These are phyloP conservation scores for Fusarium tricinctum DNA, from an alignment of 2,329 filamentous ascomycete genomes.

Conservation along the genomic window DNA sequence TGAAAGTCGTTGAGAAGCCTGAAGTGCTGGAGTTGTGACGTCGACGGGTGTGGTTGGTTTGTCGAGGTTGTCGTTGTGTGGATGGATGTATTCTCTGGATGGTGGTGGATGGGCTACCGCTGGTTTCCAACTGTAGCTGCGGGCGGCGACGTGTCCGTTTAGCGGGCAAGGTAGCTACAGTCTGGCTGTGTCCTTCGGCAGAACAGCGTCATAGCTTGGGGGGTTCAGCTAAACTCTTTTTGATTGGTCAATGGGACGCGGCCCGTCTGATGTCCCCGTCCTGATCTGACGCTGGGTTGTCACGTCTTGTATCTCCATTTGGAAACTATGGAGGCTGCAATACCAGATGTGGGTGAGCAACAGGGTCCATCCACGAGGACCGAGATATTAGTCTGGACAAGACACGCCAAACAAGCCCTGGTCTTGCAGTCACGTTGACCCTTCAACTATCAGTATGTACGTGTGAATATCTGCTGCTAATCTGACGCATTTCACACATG, in stretches of 20 bases:
- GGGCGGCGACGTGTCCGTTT: slow-evolving; percentile 47
- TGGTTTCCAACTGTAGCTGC: slow-evolving; percentile 11
- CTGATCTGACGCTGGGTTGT: slow-evolving; percentile 42
- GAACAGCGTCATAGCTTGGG: slow-evolving; percentile 34
- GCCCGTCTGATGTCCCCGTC: slow-evolving; percentile 25
- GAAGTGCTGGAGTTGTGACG: slow-evolving; percentile 41
- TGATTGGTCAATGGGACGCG: slow-evolving; percentile 40
- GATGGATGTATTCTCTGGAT: slow-evolving; percentile 2
- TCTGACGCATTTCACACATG: slow-evolving; percentile 16
- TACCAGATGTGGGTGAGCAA: slow-evolving; percentile 34
- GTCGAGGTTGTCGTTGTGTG: slow-evolving; percentile 38
- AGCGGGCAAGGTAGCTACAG: slow-evolving; percentile 23
- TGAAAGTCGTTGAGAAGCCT: slow-evolving; percentile 31
- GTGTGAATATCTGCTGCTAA: slow-evolving; percentile 4
- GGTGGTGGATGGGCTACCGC: slow-evolving; percentile 14
- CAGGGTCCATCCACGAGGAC: slow-evolving; percentile 34
- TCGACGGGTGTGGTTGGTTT: slow-evolving; percentile 42
- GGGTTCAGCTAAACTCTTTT: slow-evolving; percentile 18
- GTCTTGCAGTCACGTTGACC: slow-evolving; percentile 33
- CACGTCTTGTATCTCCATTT: slow-evolving; percentile 37
- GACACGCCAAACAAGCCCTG: slow-evolving; percentile 22
- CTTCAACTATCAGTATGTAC: slow-evolving; percentile 13
- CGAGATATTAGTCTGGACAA: slow-evolving; percentile 2
- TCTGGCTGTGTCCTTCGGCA: slow-evolving; percentile 13
- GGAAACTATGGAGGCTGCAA: slow-evolving; percentile 35